Evolutionary conservation across 148 eudicot species (phyloP).

Genomic region (Camellia granthamiana): DNA sequence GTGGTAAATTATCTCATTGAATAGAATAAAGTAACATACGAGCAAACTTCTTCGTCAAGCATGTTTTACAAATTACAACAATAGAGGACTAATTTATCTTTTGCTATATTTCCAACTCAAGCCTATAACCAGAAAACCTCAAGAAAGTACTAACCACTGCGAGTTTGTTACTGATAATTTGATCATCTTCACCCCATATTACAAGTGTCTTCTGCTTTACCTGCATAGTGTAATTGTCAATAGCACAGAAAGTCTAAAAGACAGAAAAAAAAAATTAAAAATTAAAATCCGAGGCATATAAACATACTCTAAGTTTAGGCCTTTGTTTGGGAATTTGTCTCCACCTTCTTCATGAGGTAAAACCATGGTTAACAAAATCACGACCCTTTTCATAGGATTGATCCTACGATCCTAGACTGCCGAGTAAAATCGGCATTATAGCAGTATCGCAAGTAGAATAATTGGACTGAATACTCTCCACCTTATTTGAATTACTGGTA

Average conservation of each 20-base stretch:
- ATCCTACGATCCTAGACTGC: no score
- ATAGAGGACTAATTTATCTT: not conserved
- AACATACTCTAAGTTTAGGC: no score
- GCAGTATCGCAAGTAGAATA: no score
- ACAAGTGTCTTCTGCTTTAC: conserved; percentile 69
- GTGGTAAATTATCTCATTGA: not conserved
- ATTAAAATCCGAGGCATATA: not conserved
- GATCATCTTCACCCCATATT: conserved; percentile 91
- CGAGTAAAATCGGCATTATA: no score
- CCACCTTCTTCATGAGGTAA: no score
- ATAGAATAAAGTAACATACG: not conserved
- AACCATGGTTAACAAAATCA: no score
- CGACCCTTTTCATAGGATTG: no score
- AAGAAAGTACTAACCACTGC: conserved; percentile 60
- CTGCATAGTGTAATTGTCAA: conserved; percentile 32
- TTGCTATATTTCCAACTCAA: not conserved
- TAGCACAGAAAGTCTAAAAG: not conserved
- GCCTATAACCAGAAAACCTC: not conserved
- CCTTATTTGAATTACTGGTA: no score
- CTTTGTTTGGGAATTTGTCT: no score
- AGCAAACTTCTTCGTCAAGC: conserved; percentile 2
- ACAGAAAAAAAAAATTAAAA: not conserved
- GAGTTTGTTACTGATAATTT: conserved; percentile 67
- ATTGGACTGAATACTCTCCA: no score
- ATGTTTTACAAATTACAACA: not conserved